Base-by-base conservation (phyloP, 192 early-diverging fungal species). In the Lobosporangium transversale region DNA sequence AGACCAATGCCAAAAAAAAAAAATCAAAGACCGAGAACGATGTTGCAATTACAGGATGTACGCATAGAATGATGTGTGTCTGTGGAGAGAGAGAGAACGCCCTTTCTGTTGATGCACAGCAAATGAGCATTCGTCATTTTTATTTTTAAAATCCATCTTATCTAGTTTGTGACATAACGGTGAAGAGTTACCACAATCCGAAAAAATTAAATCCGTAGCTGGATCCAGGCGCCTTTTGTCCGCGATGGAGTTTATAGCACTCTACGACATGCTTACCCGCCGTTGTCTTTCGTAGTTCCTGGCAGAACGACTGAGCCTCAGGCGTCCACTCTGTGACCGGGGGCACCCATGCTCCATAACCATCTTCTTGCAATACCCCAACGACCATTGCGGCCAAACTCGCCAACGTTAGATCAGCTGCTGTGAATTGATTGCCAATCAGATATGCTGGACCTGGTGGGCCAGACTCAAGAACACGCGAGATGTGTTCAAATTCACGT, bases 401-500 rank as follows among this genome's bases (percentile, higher is more conserved):
- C 7, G 73, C 57, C 51, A 66, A 48, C 5, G 73, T 67, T 53
- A 76, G 30, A 42, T 76, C 73, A 5, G 73, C 73, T 0, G 73
- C 73, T 21, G 73, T 52, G 45, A 76, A 67, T 29, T 76, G 42
- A 48, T 67, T 76, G 4, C 73, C 73, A 10, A 76, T 44, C 45
- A 76, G 29, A 27, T 76, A 67, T 1, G 64, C 58, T 9, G 57
- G 65, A 4, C 65, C 73, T 2, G 63, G 35, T 3, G 63, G 53
- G 0, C 53, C 58, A 11, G 73, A 67, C 44, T 76, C 64, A 8
- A 76, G 65, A 0, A 76, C 58, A 20, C 59, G 49, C 20, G 73
- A 76, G 26, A 76, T 29, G 18, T 76, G 73, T 29, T 56, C 73
- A 58, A 76, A 76, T 47, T 76, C 73, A 23, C 65, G 63, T 43